Evolutionary conservation across 306 rosid genomes (phyloP).

Genomic region (Medicago lupulina): DNA sequence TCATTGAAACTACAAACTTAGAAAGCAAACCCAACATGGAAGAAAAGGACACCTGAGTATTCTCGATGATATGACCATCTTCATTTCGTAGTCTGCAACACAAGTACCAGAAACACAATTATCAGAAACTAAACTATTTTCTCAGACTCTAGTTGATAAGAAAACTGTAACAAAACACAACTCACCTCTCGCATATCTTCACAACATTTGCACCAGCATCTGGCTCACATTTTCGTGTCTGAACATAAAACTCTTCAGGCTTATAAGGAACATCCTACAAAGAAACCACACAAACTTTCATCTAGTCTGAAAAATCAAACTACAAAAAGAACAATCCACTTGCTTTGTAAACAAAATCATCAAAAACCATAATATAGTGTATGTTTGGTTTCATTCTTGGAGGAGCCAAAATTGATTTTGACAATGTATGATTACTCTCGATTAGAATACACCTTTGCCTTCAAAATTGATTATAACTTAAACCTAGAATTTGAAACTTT

Average conservation of each 20-base stretch:
- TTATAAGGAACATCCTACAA: conserved; percentile 83
- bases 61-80: conserved; percentile 72
- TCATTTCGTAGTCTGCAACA: conserved; percentile 71
- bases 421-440: no score
- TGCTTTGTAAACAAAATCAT: background rate
- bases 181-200: conserved; percentile 83
- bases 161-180: conserved; percentile 29
- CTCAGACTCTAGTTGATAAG: background rate
- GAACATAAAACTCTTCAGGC: conserved; percentile 75
- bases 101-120: conserved; percentile 29
- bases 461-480: no score
- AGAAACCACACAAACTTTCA: background rate
- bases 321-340: conserved; percentile 1
- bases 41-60: conserved; percentile 65
- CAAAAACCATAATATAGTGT: background rate
- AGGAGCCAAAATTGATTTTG: no score
- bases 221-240: conserved; percentile 84
- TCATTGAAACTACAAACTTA: background rate
- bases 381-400: no score
- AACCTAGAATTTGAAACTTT: no score
- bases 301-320: conserved; percentile 1
- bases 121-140: conserved; percentile 7
- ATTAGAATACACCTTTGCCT: no score
- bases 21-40: conserved; percentile 21
- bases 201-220: conserved; percentile 79